A percentile compares a stretch with the other conserved stretches of the same genome.
phyloP scores from a whole-genome alignment of 2,329 filamentous ascomycete species.

The Teratosphaeria nubilosa region DNA sequence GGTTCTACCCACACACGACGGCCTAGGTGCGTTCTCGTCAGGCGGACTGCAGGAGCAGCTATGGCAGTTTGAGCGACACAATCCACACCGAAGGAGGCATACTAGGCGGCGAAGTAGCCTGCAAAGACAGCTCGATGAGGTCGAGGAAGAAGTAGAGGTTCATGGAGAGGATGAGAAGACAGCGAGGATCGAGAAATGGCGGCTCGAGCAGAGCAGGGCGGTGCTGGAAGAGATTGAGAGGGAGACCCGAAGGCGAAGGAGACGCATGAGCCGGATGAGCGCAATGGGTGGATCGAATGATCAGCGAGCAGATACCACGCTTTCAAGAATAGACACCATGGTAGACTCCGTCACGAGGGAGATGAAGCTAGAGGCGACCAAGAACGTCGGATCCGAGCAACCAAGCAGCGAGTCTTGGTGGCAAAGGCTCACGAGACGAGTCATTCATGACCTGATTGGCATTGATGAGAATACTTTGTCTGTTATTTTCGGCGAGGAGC shows the following conservation, averaged over 20 bases:
- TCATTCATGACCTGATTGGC: slow-evolving; percentile 82
- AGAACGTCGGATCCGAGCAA: slow-evolving; percentile 19
- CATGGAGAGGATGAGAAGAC: slow-evolving; percentile 62
- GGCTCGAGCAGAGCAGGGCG: slow-evolving; percentile 77
- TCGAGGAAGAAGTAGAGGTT: slow-evolving; percentile 40
- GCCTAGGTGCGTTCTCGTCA: slow-evolving; percentile 67
- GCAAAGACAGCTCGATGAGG: slow-evolving; percentile 45
- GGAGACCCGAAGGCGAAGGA: slow-evolving; percentile 57
- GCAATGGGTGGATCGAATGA: slow-evolving; percentile 25
- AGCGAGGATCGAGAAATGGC: slow-evolving; percentile 82
- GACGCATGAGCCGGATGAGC: slow-evolving; percentile 52
- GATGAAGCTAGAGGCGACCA: slow-evolving; percentile 5
- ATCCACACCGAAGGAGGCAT: slow-evolving; percentile 54
- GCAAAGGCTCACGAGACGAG: slow-evolving; percentile 70
- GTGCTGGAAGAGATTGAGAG: slow-evolving; percentile 81
- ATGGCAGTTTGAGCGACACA: slow-evolving; percentile 81
- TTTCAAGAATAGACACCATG: background rate
- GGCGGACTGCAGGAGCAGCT: slow-evolving; percentile 65
- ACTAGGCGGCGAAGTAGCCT: slow-evolving; percentile 46
- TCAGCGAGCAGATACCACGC: slow-evolving; percentile 4
- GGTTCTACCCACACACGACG: slow-evolving; percentile 85
- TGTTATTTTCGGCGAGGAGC: slow-evolving; percentile 73
- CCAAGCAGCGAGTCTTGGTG: slow-evolving; percentile 56
- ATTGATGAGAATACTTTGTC: slow-evolving; percentile 79
- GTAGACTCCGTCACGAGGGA: slow-evolving; percentile 5